Base-by-base conservation (phyloP, 352 stramenopile species). In the Phytophthora palmivora region DNA sequence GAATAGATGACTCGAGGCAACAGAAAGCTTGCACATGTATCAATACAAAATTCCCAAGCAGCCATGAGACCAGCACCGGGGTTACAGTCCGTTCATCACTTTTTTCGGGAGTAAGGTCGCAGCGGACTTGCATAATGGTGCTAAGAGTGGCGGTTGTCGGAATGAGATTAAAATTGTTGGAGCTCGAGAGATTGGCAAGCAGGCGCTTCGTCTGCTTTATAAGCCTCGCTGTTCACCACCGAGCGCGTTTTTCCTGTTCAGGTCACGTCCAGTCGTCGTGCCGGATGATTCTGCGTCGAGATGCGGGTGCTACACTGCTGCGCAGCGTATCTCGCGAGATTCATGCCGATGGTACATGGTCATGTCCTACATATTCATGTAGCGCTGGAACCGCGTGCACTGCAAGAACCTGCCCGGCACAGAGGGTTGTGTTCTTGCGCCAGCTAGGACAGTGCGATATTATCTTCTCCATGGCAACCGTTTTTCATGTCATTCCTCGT, bases 161-260 rank as follows among this genome's bases (percentile, higher is more conserved):
- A 68, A 63, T 33, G 59, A 53, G 45, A 58, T 68, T 63, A 68
- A 67, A 63, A 50, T 26, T 21, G 19, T 52, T 58, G 51, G 43
- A 51, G 48, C 26, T 32, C 36, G 44, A 68, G 52, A 63, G 60
- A 68, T 63, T 47, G 52, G 60, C 60, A 38, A 21, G 4, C 8
- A 14, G 24, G 6, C 16, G 60, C n/a, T 52, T 58, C 52, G 52
- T 68, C 52, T 65, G 53, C 53, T 26, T 14, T 45, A 16, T n/a
- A 6, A 38, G 16, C 1, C 24, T 26, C 51, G 46, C 46, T 55
- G 34, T 19, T 63, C 51, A 57, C 51, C 58, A 67, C 30, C 19
- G 26, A n/a, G 28, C 46, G 28, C 26, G 33, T 11, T 63, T n/a
- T 56, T 28, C 36, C 39, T 52, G 37, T 49, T 42, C 45, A 50